Evolutionary conservation across 495 filamentous ascomycete species (phyloP).

Genomic region (Xylona heveae): DNA sequence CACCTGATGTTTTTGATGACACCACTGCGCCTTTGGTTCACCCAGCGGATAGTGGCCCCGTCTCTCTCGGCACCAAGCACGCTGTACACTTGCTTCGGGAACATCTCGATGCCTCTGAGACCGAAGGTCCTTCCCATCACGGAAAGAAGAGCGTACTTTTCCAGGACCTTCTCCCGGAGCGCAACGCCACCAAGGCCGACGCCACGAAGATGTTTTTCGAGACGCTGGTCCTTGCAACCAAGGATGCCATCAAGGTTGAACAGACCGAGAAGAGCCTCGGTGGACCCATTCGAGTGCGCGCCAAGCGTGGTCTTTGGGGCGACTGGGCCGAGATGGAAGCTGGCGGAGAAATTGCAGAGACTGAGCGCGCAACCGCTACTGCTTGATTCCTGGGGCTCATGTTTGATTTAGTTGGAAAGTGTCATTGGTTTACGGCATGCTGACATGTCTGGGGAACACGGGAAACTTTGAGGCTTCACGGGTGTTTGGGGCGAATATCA

Average conservation of each 20-base stretch:
- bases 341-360: conserved; percentile 29
- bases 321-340: conserved; percentile 81
- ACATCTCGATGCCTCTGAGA: conserved; percentile 48
- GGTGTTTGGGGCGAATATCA: too few relatives aligned
- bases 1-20: conserved; percentile 40
- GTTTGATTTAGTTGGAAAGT: too few relatives aligned
- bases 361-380: conserved; percentile 10
- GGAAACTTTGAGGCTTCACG: too few relatives aligned
- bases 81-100: conserved; percentile 89
- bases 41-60: conserved; percentile 58
- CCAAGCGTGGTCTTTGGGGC: conserved; percentile 85
- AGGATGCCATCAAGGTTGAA: conserved; percentile 95
- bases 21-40: conserved; percentile 51
- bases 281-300: conserved; percentile 54
- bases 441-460: too few relatives aligned
- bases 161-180: conserved; percentile 75
- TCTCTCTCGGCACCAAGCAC: conserved; percentile 78
- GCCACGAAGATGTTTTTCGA: conserved; percentile 99
- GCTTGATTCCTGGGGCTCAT: too few relatives aligned
- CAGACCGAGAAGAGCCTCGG: conserved; percentile 51
- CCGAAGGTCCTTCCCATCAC: conserved; percentile 36
- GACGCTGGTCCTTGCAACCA: conserved; percentile 82
- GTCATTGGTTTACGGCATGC: too few relatives aligned
- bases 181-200: conserved; percentile 55
- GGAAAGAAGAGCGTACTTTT: conserved; percentile 65